phyloP scores from a whole-genome alignment of 352 stramenopile genomes.

The Globisporangium polare region DNA sequence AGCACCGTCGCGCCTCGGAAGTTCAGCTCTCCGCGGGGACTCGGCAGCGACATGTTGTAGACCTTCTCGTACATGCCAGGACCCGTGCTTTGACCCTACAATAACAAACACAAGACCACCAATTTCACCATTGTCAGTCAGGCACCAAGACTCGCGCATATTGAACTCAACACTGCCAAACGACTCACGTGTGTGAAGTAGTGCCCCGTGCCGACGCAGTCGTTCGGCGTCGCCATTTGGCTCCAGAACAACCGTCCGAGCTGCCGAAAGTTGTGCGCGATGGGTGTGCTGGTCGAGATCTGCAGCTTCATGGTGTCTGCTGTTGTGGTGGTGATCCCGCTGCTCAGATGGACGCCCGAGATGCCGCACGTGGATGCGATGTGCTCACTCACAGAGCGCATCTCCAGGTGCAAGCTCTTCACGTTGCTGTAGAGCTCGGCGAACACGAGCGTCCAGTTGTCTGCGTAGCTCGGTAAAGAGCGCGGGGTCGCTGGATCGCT shows the following conservation, averaged over 20 bases:
- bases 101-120: not conserved
- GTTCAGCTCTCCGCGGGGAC: not conserved
- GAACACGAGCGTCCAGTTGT: not conserved
- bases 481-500: not conserved
- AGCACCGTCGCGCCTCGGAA: not conserved
- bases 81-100: not conserved
- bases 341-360: not conserved
- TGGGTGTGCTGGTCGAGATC: not conserved
- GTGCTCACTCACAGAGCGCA: not conserved
- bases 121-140: not conserved
- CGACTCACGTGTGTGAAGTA: not conserved
- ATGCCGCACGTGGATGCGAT: not conserved
- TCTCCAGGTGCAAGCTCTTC: not conserved
- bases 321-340: not conserved
- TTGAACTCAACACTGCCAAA: not conserved
- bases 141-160: not conserved
- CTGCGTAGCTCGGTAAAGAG: not conserved
- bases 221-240: constrained; percentile 4
- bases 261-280: constrained; percentile 3
- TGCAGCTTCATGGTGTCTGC: not conserved
- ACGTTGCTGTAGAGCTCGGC: constrained; percentile 3
- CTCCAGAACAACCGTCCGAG: constrained; percentile 1
- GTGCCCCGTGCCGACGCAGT: not conserved
- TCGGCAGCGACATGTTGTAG: not conserved
- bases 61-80: not conserved